These are phyloP conservation scores for Aspergillus sparsus DNA, from an alignment of 495 filamentous ascomycete genomes.

Conservation along the genomic window DNA sequence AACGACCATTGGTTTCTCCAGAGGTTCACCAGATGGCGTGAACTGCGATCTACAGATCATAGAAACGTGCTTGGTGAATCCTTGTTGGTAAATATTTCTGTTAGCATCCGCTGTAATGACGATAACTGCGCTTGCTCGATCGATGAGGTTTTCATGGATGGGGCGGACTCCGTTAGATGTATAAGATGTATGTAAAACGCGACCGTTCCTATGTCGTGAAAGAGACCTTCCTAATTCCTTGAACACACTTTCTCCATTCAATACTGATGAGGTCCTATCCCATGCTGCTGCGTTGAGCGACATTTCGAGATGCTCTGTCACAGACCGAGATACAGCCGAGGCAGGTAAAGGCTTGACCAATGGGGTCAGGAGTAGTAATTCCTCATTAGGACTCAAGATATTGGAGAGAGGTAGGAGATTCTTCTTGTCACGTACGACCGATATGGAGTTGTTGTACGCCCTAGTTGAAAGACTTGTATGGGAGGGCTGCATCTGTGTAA, in stretches of 20 bases:
- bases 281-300: slow-evolving; percentile 58
- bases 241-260: slow-evolving; percentile 87
- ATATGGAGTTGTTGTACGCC: slow-evolving; percentile 84
- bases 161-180: slow-evolving; percentile 86
- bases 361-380: slow-evolving; percentile 78
- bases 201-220: slow-evolving; percentile 75
- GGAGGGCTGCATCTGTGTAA: slow-evolving; percentile 76
- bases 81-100: slow-evolving; percentile 84
- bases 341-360: slow-evolving; percentile 84
- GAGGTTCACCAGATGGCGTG: slow-evolving; percentile 54
- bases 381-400: slow-evolving; percentile 76
- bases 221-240: slow-evolving; percentile 78
- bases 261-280: slow-evolving; percentile 65
- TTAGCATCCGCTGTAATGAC: slow-evolving; percentile 89
- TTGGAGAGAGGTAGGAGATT: slow-evolving; percentile 75
- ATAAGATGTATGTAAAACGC: slow-evolving; percentile 87
- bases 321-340: slow-evolving; percentile 65
- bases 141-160: slow-evolving; percentile 86
- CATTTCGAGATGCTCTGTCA: slow-evolving; percentile 50
- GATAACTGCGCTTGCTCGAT: slow-evolving; percentile 80
- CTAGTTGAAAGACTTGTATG: slow-evolving; percentile 76
- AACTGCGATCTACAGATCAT: slow-evolving; percentile 83
- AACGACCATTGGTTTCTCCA: slow-evolving; percentile 71
- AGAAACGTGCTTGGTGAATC: slow-evolving; percentile 90
- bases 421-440: slow-evolving; percentile 80